Base-by-base conservation (phyloP, 2,329 filamentous ascomycete genomes). In the Colletotrichum salicis region DNA sequence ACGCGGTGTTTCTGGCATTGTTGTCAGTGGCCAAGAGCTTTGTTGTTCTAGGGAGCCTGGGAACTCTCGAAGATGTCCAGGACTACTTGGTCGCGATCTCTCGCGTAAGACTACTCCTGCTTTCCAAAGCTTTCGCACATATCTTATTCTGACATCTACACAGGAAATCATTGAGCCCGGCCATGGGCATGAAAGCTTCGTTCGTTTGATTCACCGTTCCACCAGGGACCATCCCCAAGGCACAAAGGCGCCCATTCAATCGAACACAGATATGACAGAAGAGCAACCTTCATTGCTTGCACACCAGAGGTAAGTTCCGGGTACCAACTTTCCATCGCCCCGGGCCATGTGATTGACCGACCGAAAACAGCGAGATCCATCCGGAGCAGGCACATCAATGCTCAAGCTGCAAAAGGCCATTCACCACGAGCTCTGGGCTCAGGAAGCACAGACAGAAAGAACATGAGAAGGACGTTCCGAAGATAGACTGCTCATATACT, bases 1-100 rank as follows among this genome's bases (percentile, higher is more conserved):
- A 33, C 7, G 19, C 8, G 15, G 35, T 15, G 5, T 58, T 13
- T 35, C 8, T 19, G 24, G 56, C 15, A 2, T 13, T 75, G 41
- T 10, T 73, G 10, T 64, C 73, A 0, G 57, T 72, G 0, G 58
- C 64, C 1, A 69, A 70, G 22, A 59, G 37, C 0, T 74, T 76
- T 27, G 71, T 76, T 4, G 60, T 72, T 2, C 27, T 64, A 4
- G 75, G 75, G 0, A 45, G 69, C 2, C 24, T 76, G 5, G 74
- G 76, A 10, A 70, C 27, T 2, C 45, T 64, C 0, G 24, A 71
- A 1, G 61, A 75, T 4, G 74, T 67, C 10, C 45, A 60, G 19
- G 37, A 15, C 4, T 76, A 74, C 10, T 74, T 76, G 61, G 15
- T 27, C 1, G 13, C 3, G 1, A 8, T 70, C n/a, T 73, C 63